Conservation (phyloP, 441 rosid genomes). For the Isatis lusitanica region DNA sequence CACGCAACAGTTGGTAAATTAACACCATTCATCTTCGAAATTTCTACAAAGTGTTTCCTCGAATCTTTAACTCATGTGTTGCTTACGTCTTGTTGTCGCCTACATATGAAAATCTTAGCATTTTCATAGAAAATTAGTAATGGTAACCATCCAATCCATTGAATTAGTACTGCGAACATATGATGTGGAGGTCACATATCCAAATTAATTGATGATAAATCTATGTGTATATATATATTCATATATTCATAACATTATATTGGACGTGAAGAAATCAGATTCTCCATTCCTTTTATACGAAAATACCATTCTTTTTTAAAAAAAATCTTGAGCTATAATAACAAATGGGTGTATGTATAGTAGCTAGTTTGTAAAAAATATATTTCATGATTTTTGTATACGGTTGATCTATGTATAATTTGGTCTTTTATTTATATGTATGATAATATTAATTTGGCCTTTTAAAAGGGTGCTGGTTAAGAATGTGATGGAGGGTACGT, state of each 20-base stretch:
- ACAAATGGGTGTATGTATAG: neutral
- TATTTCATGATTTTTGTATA: neutral
- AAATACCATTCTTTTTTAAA: neutral
- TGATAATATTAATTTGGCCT: neutral
- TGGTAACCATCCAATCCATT: neutral
- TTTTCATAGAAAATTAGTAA: neutral
- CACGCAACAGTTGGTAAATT: conserved; percentile 5
- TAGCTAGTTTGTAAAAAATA: neutral
- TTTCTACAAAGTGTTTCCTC: neutral
- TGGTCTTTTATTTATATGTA: neutral
- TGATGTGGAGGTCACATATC: neutral
- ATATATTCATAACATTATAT: too few relatives aligned
- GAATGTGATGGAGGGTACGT: conserved; percentile 13
- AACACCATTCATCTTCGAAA: neutral
- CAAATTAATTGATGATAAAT: neutral
- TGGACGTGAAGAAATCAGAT: too few relatives aligned
- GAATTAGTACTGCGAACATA: conserved; percentile 13
- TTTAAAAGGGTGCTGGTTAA: neutral
- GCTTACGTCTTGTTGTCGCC: neutral
- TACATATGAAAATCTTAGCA: neutral
- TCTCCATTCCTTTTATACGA: too few relatives aligned
- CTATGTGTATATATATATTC: neutral
- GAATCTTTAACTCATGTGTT: neutral
- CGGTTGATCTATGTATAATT: neutral
- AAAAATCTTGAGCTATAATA: neutral